Conservation (phyloP, 148 eudicot genomes). For the Chenopodium berlandieri region DNA sequence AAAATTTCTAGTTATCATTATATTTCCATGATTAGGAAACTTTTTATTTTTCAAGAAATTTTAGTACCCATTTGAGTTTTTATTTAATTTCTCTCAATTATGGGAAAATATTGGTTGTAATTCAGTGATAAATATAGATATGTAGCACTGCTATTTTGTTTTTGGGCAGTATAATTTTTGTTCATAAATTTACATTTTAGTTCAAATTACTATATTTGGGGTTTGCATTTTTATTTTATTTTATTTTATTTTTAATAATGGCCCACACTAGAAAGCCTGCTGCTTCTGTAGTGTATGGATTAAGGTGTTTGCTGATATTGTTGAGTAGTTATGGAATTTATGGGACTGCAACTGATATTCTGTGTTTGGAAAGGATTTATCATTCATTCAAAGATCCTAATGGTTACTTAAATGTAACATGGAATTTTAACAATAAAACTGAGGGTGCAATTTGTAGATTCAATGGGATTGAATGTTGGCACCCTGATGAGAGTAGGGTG, state of each 20-base stretch:
- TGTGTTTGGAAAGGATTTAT: conserved; percentile 30
- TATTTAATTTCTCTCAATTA: not conserved
- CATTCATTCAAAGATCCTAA: conserved; percentile 32
- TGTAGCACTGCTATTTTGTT: conserved; percentile 1
- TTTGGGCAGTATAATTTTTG: not conserved
- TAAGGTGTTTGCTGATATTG: conserved; percentile 24
- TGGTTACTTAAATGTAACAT: conserved; percentile 30
- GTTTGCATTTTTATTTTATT: conserved; percentile 3
- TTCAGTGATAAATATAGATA: not conserved
- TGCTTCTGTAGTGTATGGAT: conserved; percentile 18
- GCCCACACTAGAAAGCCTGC: conserved; percentile 13
- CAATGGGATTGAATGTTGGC: conserved; percentile 46
- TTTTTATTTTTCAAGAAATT: not conserved
- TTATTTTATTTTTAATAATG: conserved; percentile 19
- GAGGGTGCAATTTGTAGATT: conserved; percentile 48
- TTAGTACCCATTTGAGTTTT: not conserved
- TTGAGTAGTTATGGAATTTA: conserved; percentile 21
- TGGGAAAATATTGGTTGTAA: conserved; percentile 12
- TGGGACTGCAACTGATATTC: conserved; percentile 39
- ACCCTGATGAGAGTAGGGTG: conserved; percentile 42
- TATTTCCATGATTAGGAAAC: not conserved
- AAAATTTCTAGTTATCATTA: not conserved
- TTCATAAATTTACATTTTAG: not conserved
- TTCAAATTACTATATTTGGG: conserved; percentile 8
- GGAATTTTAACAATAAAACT: conserved; percentile 42